Evolutionary conservation across 2,329 filamentous ascomycete genomes (phyloP), one percentile per base, ranked within the genome.

Genomic region (Aspergillus sp.): DNA sequence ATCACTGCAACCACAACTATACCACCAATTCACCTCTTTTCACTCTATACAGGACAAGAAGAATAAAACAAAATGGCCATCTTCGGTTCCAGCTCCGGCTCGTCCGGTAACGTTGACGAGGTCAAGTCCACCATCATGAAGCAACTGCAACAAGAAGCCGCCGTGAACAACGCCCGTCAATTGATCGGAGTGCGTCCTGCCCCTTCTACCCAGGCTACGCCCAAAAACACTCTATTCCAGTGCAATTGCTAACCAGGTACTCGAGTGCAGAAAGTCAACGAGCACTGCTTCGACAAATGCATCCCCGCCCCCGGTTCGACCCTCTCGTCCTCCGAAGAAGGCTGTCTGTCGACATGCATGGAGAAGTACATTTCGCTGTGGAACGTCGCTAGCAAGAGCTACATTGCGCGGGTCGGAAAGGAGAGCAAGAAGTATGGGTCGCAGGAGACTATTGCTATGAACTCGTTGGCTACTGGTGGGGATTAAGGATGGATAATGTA

Each of bases 331-430:
- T 70, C 78, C 69, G 87, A 91, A 67, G 75, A 82, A 63, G 75
- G 79, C 19, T 91, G 87, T 73, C 77, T 87, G 62, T 86, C 79
- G 17, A 76, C 79, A 51, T 91, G 87, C 74, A 87, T 90, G 81
- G 86, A 90, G 61, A 90, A 90, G 70, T 91, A 90, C 76, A 88
- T 90, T 76, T 73, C 77, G 27, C 79, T 85, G 9, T 91, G 87
- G 87, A 90, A 90, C 71, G 73, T 79, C 53, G 83, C 88, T 61
- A 86, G 83, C 72, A 69, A 76, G 43, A 76, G 83, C 37, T 89
- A 88, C 66, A 80, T 88, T 61, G 69, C 70, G 53, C 77, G 69
- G 13, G 53, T 71, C 37, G 53, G 80, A 57, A 68, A 82, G 69
- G 81, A 84, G 67, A 75, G 77, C 55, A 83, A 84, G 72, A 72